A percentile compares a stretch with the other conserved stretches of the same genome.
Evolutionary conservation across 768 basidiomycete species (phyloP).

Genomic region (Macrolepiota fuliginosa): DNA sequence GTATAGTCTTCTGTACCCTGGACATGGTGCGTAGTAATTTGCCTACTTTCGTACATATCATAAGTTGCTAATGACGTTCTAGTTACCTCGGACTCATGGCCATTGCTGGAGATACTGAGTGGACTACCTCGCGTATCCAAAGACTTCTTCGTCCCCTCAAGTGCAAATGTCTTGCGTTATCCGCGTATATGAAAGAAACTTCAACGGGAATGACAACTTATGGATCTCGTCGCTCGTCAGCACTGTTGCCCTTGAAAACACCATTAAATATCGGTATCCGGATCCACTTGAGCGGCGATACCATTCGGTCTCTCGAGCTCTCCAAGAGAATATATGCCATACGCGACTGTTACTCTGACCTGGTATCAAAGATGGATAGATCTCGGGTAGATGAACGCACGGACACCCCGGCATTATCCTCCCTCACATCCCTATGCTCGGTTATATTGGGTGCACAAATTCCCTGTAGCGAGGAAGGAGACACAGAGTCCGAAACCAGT

Average conservation of each 20-base stretch:
- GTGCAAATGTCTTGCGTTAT: conserved; percentile 40
- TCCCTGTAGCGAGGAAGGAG: neutral
- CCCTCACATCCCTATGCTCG: conserved; percentile 18
- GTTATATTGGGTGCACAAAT: conserved; percentile 20
- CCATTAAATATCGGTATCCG: conserved; percentile 31
- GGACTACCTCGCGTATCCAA: conserved; percentile 25
- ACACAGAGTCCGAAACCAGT: conserved; percentile 7
- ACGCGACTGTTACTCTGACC: conserved; percentile 52
- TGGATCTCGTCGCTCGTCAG: neutral
- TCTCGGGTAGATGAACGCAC: neutral
- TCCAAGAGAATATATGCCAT: conserved; percentile 50
- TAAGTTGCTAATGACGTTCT: neutral
- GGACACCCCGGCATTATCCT: conserved; percentile 14
- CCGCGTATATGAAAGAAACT: conserved; percentile 17
- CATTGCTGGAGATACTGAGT: neutral
- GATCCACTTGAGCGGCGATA: conserved; percentile 30
- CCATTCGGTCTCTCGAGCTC: conserved; percentile 28
- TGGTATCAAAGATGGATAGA: conserved; percentile 35
- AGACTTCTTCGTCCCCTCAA: conserved; percentile 47
- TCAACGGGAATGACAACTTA: neutral
- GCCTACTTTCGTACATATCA: neutral
- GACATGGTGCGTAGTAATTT: neutral
- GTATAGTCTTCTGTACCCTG: neutral
- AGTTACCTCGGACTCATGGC: conserved; percentile 1
- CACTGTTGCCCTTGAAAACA: conserved; percentile 36